A percentile compares a stretch with the other conserved stretches of the same genome.
These are phyloP conservation scores for Senna siamea DNA, from an alignment of 306 rosid species.

Conservation along the genomic window DNA sequence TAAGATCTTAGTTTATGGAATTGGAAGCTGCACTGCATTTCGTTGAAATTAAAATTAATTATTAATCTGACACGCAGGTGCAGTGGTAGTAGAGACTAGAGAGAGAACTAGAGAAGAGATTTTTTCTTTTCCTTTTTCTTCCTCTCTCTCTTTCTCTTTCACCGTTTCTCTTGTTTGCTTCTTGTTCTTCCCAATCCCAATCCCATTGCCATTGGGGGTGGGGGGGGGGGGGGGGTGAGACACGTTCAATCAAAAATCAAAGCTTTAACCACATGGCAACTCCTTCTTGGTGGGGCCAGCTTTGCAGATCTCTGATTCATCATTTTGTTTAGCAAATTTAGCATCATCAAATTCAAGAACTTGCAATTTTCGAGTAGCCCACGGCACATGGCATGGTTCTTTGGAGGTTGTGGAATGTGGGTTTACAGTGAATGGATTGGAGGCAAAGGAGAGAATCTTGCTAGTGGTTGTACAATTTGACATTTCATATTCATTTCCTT, in stretches of 20 bases:
- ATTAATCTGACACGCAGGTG: no score
- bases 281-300: not conserved
- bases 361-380: not conserved
- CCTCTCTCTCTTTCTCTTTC: no score
- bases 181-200: not conserved
- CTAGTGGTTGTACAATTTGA: not conserved
- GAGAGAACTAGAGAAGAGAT: no score
- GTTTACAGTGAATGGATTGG: not conserved
- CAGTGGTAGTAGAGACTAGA: no score
- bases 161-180: not conserved
- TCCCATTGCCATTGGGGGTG: no score
- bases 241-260: not conserved
- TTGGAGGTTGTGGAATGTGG: not conserved
- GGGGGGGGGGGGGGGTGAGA: no score
- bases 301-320: constrained; percentile 3
- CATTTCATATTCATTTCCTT: constrained; percentile 18
- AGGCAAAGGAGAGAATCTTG: constrained; percentile 29
- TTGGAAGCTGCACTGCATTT: not conserved
- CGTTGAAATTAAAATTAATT: no score
- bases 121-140: not conserved
- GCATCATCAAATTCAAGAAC: not conserved
- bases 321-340: not conserved
- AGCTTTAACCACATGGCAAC: constrained; percentile 1
- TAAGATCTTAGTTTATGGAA: not conserved
- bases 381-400: constrained; percentile 7